Conservation (phyloP, 2,329 filamentous ascomycete species). For the Periconia sp. region DNA sequence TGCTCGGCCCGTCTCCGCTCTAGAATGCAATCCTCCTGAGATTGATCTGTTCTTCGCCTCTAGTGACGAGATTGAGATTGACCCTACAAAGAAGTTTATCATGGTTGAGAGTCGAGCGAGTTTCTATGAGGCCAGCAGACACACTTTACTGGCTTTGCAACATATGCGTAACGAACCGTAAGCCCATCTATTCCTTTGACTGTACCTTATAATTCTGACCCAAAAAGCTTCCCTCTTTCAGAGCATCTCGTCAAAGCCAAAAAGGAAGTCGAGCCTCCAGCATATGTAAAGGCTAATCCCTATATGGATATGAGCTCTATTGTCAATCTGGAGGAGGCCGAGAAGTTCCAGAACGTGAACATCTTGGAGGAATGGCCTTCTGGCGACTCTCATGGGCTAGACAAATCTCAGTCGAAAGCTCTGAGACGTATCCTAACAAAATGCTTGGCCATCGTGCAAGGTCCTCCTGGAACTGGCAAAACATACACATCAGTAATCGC, state of each 20-base stretch:
- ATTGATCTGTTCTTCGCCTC: constrained; percentile 78
- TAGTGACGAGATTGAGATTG: constrained; percentile 66
- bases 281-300: constrained; percentile 59
- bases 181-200: constrained; percentile 18
- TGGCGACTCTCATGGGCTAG: constrained; percentile 59
- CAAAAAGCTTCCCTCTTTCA: constrained; percentile 61
- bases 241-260: constrained; percentile 65
- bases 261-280: constrained; percentile 55
- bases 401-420: constrained; percentile 73
- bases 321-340: constrained; percentile 44
- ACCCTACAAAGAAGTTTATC: constrained; percentile 71
- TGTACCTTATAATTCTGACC: constrained; percentile 10
- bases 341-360: constrained; percentile 56
- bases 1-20: constrained; percentile 67
- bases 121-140: constrained; percentile 78
- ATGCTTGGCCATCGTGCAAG: constrained; percentile 78
- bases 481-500: constrained; percentile 80
- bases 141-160: constrained; percentile 77
- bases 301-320: constrained; percentile 57
- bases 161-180: constrained; percentile 61
- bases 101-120: constrained; percentile 79
- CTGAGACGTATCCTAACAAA: constrained; percentile 73
- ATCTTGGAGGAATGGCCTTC: constrained; percentile 63
- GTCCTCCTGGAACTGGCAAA: constrained; percentile 81
- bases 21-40: constrained; percentile 71